Evolutionary conservation across 2,329 filamentous ascomycete species (phyloP), one percentile per base, ranked within the genome.

Genomic region (Penicillium verrucosum): DNA sequence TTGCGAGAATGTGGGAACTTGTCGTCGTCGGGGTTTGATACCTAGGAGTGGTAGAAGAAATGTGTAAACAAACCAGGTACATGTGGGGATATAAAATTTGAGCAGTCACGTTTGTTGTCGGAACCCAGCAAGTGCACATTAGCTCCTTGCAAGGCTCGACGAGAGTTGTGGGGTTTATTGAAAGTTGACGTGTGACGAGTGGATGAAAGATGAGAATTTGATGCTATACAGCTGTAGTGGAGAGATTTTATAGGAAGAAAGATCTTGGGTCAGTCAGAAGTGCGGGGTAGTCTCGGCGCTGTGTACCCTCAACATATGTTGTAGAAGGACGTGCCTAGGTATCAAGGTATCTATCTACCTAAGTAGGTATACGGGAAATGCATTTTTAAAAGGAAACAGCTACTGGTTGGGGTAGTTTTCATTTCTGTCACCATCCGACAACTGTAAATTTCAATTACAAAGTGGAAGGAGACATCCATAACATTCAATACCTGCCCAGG

Each of bases 11-110:
- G 62, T 60, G 56, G 56, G 59, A 60, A 29, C 59, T 61, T 63
- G 61, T 63, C 62, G 61, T 60, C 43, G 61, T 56, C 54, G 57
- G 62, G 57, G 61, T 60, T 62, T 60, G 56, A 54, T 56, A 65
- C 61, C 41, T 41, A 38, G 6, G n/a, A 2, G 7, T 25, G 9
- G n/a, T 6, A 29, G 9, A 10, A 5, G 2, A 5, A 27, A 30
- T 27, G 36, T 36, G 5, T 12, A 18, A 37, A 32, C 6, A 51
- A 29, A 37, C n/a, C 3, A 29, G 6, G 4, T 45, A 45, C 8
- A 16, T 1, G 2, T 16, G 23, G 11, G 1, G 10, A 44, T 4
- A 44, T 30, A 2, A 2, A 32, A 32, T 16, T 30, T 14, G 8
- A 1, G n/a, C 5, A 32, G 30, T 6, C 11, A 6, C 12, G 30